phyloP scores from a whole-genome alignment of 805 yeast species.

The Spathaspora girioi region DNA sequence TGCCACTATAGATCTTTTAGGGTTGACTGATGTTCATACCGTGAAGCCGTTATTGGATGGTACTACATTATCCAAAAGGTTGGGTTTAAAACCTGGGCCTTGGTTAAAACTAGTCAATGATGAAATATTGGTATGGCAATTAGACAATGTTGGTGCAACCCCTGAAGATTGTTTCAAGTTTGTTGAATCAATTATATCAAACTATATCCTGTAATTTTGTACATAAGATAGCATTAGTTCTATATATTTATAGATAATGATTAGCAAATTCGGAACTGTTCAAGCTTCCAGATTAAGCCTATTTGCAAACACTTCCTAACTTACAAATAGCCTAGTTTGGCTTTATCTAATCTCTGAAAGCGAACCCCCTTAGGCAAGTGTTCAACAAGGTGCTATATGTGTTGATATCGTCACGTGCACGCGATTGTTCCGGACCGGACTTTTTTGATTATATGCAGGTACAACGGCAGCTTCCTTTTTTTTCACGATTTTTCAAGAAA shows the following conservation, averaged over 20 bases:
- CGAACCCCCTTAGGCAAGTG: too few species aligned
- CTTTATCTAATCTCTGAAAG: too few species aligned
- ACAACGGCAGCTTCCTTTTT: neutral
- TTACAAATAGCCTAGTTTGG: too few species aligned
- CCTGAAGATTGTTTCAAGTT: slow-evolving; percentile 54
- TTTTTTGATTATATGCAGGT: neutral
- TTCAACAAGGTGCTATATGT: too few species aligned
- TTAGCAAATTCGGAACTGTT: too few species aligned
- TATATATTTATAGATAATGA: too few species aligned
- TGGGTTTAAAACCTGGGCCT: slow-evolving; percentile 73
- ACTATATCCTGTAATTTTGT: slow-evolving; percentile 6
- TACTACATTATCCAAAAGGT: slow-evolving; percentile 50
- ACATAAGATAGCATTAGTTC: neutral
- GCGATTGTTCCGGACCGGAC: neutral
- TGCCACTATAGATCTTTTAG: slow-evolving; percentile 23
- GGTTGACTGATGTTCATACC: slow-evolving; percentile 41
- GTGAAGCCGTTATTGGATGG: slow-evolving; percentile 76
- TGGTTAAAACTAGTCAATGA: slow-evolving; percentile 69
- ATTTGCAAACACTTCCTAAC: too few species aligned
- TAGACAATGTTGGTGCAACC: slow-evolving; percentile 60
- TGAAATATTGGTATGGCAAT: slow-evolving; percentile 66
- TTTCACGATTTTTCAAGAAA: neutral
- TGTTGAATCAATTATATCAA: slow-evolving; percentile 20
- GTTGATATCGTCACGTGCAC: neutral
- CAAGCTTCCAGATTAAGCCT: too few species aligned